Evolutionary conservation across 2,329 filamentous ascomycete species (phyloP).

Genomic region (Apiospora phragmitis): DNA sequence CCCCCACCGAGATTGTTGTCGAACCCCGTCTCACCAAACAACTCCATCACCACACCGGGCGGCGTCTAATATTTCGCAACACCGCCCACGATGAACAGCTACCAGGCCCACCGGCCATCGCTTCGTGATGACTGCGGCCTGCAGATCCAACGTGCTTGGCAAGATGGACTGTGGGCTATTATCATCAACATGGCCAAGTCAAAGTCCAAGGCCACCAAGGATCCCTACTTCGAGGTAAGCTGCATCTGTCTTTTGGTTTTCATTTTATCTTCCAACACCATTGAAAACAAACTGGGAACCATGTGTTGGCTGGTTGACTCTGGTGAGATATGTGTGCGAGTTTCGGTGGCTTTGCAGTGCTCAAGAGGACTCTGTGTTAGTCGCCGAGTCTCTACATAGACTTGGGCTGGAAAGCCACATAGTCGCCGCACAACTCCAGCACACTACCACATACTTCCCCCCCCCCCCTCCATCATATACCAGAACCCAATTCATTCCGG

Average conservation of each 20-base stretch:
- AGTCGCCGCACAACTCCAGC: not conserved
- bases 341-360: not conserved
- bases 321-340: constrained; percentile 11
- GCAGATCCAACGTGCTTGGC: constrained; percentile 56
- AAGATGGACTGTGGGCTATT: constrained; percentile 53
- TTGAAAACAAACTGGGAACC: not conserved
- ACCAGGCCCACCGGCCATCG: constrained; percentile 12
- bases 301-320: constrained; percentile 4
- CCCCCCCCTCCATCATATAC: not conserved
- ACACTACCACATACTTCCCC: not conserved
- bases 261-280: not conserved
- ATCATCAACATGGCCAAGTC: constrained; percentile 55
- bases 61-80: not conserved
- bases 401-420: not conserved
- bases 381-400: not conserved
- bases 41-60: not conserved
- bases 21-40: not conserved
- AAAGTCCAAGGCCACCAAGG: constrained; percentile 48
- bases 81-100: constrained; percentile 17
- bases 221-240: constrained; percentile 57
- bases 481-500: not conserved
- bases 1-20: constrained; percentile 16
- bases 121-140: constrained; percentile 26
- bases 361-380: not conserved
- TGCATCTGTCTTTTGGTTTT: constrained; percentile 16